A percentile compares a stretch with the other conserved stretches of the same genome.
Conservation (phyloP, 768 basidiomycete genomes). For the Amylocystis lapponica region DNA sequence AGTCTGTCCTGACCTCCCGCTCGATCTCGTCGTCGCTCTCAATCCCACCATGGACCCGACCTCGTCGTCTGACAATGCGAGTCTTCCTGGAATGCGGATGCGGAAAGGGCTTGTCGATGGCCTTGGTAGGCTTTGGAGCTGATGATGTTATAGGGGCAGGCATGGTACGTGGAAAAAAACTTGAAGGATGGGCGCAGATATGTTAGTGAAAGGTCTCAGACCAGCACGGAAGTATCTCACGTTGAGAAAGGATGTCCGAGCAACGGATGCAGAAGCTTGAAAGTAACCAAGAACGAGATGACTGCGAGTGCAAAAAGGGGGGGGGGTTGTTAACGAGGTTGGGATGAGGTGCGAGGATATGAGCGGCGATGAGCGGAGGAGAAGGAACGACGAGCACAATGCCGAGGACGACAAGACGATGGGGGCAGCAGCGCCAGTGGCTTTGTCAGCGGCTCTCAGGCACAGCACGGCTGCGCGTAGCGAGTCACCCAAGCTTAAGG, state of each 20-base stretch:
- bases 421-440: neutral
- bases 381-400: neutral
- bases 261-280: neutral
- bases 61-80: slow-evolving; percentile 52
- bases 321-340: neutral
- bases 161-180: slow-evolving; percentile 7
- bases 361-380: neutral
- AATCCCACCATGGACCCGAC: slow-evolving; percentile 49
- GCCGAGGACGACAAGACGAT: neutral
- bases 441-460: slow-evolving; percentile 1
- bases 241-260: neutral
- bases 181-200: neutral
- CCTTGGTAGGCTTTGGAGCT: slow-evolving; percentile 5
- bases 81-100: slow-evolving; percentile 28
- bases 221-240: neutral
- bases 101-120: slow-evolving; percentile 10
- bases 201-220: neutral
- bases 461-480: too few species aligned
- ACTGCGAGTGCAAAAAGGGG: neutral
- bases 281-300: neutral
- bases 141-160: slow-evolving; percentile 10
- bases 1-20: slow-evolving; percentile 66
- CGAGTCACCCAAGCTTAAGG: too few species aligned
- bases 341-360: neutral
- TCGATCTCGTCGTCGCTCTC: slow-evolving; percentile 78